Percentiles rank a stretch among this genome's conserved stretches.
Evolutionary conservation across 352 stramenopile species (phyloP).

Genomic region (Phytophthora gonapodyides): DNA sequence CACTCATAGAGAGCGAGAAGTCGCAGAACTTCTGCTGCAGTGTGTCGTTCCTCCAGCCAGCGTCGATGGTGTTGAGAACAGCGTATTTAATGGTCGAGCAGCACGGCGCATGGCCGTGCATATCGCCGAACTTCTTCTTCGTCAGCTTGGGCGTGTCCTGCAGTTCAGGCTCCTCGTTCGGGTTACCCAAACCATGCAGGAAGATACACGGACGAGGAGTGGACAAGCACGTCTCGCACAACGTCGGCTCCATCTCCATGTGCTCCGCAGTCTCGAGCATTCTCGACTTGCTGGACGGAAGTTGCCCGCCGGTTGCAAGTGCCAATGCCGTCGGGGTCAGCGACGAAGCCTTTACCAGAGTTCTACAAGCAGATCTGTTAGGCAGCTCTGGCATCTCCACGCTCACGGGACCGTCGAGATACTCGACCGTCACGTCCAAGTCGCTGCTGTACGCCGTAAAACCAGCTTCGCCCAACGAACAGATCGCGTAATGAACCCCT

Average conservation of each 20-base stretch:
- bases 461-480: conserved; percentile 21
- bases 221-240: conserved; percentile 18
- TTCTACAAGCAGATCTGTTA: conserved; percentile 10
- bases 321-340: conserved; percentile 28
- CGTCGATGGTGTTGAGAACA: conserved; percentile 46
- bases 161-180: conserved; percentile 8
- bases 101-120: conserved; percentile 32
- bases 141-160: conserved; percentile 23
- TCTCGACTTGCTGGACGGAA: conserved; percentile 17
- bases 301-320: conserved; percentile 15
- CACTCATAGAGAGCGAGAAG: conserved; percentile 30
- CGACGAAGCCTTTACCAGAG: conserved; percentile 2
- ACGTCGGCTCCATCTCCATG: conserved; percentile 8
- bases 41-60: conserved; percentile 44
- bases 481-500: conserved; percentile 35
- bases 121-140: conserved; percentile 21
- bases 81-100: conserved; percentile 47
- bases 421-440: conserved; percentile 37
- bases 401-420: conserved; percentile 17
- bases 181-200: conserved; percentile 30
- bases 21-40: conserved; percentile 50
- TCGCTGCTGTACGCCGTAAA: conserved; percentile 44
- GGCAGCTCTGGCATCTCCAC: conserved; percentile 14
- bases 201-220: conserved; percentile 37
- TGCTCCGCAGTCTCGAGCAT: conserved; percentile 14